phyloP scores from a whole-genome alignment of 116 monocot genomes.

The Phalaenopsis hybrid region DNA sequence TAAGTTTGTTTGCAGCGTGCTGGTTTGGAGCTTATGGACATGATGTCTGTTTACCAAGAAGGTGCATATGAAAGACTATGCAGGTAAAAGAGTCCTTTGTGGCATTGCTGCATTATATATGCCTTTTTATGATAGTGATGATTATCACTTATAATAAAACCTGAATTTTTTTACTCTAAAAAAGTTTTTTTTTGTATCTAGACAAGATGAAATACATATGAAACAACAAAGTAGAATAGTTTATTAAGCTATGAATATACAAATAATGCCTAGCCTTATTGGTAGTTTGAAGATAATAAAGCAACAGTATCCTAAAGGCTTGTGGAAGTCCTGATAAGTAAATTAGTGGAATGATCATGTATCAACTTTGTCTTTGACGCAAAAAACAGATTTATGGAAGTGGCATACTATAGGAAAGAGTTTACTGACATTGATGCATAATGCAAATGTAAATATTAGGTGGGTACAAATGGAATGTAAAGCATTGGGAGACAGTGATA shows the following conservation, averaged over 20 bases:
- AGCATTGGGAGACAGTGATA: slow-evolving; percentile 88
- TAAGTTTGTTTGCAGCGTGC: slow-evolving; percentile 47
- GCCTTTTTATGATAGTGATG: background rate
- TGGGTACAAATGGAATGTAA: slow-evolving; percentile 99
- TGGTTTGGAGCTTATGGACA: slow-evolving; percentile 97
- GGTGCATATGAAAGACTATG: slow-evolving; percentile 95
- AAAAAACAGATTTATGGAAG: background rate
- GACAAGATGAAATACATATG: background rate
- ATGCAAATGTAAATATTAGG: slow-evolving; percentile 17
- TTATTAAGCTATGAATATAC: background rate
- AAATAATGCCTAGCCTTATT: background rate
- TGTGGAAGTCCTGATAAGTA: background rate
- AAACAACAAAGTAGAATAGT: background rate
- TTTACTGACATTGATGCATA: background rate
- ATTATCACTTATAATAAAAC: background rate
- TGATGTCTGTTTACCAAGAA: slow-evolving; percentile 98
- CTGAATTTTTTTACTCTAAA: too few relatives aligned
- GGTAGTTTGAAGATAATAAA: background rate
- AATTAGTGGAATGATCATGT: background rate
- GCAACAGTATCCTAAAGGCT: background rate
- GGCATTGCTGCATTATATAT: background rate
- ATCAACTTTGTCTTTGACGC: background rate
- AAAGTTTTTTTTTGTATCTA: too few relatives aligned
- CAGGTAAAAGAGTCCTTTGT: slow-evolving; percentile 45
- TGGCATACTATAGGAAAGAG: background rate